Percentiles rank a stretch among this genome's conserved stretches.
Evolutionary conservation across 225 moss, liverwort and hornwort genomes (phyloP).

Genomic region (Ulota crispa): DNA sequence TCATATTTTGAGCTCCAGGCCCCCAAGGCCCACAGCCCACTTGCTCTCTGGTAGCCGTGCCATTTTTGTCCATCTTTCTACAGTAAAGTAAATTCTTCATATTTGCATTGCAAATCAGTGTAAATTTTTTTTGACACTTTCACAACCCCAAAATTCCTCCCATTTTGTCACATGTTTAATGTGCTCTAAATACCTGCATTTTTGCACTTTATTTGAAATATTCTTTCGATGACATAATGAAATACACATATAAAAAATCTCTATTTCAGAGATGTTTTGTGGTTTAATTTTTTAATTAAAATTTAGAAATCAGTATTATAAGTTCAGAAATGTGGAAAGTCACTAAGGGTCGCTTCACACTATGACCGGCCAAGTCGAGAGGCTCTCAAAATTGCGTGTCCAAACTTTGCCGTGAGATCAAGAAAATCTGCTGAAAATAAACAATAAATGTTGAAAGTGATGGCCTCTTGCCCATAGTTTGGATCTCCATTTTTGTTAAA

Average conservation of each 20-base stretch:
- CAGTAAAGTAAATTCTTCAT: background rate
- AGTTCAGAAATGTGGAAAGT: background rate
- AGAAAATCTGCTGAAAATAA: too few species aligned
- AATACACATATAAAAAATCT: too few species aligned
- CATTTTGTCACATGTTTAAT: background rate
- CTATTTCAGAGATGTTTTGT: too few species aligned
- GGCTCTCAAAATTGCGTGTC: too few species aligned
- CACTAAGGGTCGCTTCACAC: too few species aligned
- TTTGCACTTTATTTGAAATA: background rate
- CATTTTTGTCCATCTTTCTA: background rate
- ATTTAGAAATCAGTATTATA: background rate
- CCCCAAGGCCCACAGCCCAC: background rate
- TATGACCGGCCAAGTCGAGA: too few species aligned
- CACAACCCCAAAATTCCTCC: background rate
- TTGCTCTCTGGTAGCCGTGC: background rate
- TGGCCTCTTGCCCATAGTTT: too few species aligned
- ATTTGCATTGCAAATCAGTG: background rate
- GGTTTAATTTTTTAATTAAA: too few species aligned
- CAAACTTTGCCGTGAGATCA: too few species aligned
- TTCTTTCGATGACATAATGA: background rate
- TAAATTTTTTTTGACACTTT: background rate
- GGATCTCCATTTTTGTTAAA: too few species aligned
- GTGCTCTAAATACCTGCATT: background rate
- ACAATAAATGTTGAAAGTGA: too few species aligned
- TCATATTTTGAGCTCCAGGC: background rate